Evolutionary conservation across 108 stramenopile species (phyloP), one percentile per base, ranked within the genome.

Genomic region (Tribonema minus): DNA sequence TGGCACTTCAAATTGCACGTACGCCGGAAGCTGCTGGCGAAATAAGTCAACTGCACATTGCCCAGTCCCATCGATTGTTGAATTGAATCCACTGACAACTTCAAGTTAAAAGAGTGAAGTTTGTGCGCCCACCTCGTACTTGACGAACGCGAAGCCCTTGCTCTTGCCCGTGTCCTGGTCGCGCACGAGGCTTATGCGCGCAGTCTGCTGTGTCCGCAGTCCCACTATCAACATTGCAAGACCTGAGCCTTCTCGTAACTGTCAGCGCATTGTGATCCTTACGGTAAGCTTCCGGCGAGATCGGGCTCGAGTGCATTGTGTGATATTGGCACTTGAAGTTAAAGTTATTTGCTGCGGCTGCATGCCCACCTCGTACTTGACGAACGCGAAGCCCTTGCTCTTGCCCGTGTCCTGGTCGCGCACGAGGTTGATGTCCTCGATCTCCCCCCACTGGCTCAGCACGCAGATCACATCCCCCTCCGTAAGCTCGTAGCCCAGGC

Each of bases 381-480:
- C 29, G 38, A 81, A 81, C 27, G 71, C n/a, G n/a, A n/a, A n/a
- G n/a, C n/a, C 84, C 67, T 67, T 72, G 28, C 65, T 58, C 71
- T 96, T 96, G 3, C 96, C 96, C 0, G 95, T 92, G 32, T 90
- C 94, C 40, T 94, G 92, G 27, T 97, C 95, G 1, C 96, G 91
- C 2, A 92, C 91, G 40, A 97, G 77, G 74, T 98, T 88, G 64
- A 98, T 88, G 82, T 99, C 96, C 68, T 99, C 98, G 46, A 89
- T 68, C 77, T 87, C 88, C n/a, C 88, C 88, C 83, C 85, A 97
- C 82, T 99, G 96, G 5, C 90, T 90, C 79, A 98, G 61, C 1
- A 99, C 89, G 70, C 94, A 95, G 6, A 98, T 61, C 37, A 98
- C 86, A 77, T 99, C 99, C n/a, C 95, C 99, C 76, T 97, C 99